These are phyloP conservation scores for Penicillium sp. DNA, from an alignment of 2,329 filamentous ascomycete species.

Conservation along the genomic window DNA sequence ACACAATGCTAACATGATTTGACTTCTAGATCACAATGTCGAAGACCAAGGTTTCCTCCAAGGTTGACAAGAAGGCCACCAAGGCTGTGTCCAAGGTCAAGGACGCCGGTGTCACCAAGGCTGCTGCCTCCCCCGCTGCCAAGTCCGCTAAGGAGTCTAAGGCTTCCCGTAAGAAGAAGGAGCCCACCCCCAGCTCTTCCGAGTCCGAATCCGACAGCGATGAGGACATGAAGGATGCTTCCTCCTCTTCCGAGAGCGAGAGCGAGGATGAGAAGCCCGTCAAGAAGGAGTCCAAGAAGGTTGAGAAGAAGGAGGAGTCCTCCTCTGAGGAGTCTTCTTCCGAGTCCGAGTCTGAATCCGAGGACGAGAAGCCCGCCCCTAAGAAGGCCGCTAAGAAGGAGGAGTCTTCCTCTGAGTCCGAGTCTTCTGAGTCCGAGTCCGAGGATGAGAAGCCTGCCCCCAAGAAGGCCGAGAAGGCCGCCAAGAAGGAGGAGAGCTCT, in stretches of 20 bases:
- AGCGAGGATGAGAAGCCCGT: constrained; percentile 41
- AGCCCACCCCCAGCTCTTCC: constrained; percentile 40
- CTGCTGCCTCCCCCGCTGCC: constrained; percentile 47
- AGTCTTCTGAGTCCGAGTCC: constrained; percentile 36
- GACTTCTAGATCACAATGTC: constrained; percentile 45
- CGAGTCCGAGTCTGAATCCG: constrained; percentile 32
- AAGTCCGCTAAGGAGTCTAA: constrained; percentile 51
- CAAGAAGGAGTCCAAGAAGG: constrained; percentile 32
- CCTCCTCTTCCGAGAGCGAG: constrained; percentile 31
- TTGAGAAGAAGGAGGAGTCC: constrained; percentile 34
- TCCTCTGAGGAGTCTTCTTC: constrained; percentile 35
- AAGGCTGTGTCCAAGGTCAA: constrained; percentile 54
- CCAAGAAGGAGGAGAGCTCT: constrained; percentile 33
- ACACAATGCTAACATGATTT: constrained; percentile 27
- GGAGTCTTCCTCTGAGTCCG: constrained; percentile 26
- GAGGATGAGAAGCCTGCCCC: constrained; percentile 26
- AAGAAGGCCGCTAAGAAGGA: constrained; percentile 42
- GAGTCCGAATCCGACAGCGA: constrained; percentile 43
- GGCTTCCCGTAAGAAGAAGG: constrained; percentile 49
- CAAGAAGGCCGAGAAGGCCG: constrained; percentile 36
- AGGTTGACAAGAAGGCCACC: constrained; percentile 46
- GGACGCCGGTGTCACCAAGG: constrained; percentile 51
- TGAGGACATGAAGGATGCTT: constrained; percentile 42
- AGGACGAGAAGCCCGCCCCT: constrained; percentile 41
- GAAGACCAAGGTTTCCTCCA: constrained; percentile 49